Percentiles rank a stretch among this genome's conserved stretches.
phyloP scores from a whole-genome alignment of 2,329 filamentous ascomycete species.

The Penicillium aurantiogriseum region DNA sequence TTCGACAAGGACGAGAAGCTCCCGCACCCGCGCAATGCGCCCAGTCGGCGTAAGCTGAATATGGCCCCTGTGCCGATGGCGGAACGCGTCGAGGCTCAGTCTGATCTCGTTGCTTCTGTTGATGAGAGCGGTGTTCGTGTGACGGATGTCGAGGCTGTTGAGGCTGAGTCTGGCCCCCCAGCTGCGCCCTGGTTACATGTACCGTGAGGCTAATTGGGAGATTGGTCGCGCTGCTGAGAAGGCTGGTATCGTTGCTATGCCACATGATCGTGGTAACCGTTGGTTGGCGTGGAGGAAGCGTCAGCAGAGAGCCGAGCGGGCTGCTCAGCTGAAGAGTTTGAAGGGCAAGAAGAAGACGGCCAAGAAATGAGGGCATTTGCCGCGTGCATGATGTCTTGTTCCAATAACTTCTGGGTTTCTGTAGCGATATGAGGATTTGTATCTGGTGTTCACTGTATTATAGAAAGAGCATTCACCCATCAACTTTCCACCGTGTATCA shows the following conservation, averaged over 20 bases:
- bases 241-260: slow-evolving; percentile 55
- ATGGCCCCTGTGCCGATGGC: slow-evolving; percentile 58
- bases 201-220: slow-evolving; percentile 65
- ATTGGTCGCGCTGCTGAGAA: slow-evolving; percentile 64
- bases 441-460: slow-evolving; percentile 35
- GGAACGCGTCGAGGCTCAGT: slow-evolving; percentile 19
- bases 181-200: slow-evolving; percentile 60
- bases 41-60: slow-evolving; percentile 71
- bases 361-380: slow-evolving; percentile 33
- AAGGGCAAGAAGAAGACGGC: slow-evolving; percentile 46
- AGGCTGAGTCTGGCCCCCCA: slow-evolving; percentile 32
- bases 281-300: slow-evolving; percentile 66
- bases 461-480: slow-evolving; percentile 28
- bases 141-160: slow-evolving; percentile 22
- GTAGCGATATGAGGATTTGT: slow-evolving; percentile 28
- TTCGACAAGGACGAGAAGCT: slow-evolving; percentile 79
- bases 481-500: neutral
- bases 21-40: slow-evolving; percentile 71
- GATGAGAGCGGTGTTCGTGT: slow-evolving; percentile 27
- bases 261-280: slow-evolving; percentile 58
- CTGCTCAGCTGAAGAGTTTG: slow-evolving; percentile 55
- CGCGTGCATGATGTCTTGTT: slow-evolving; percentile 23
- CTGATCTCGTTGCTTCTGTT: slow-evolving; percentile 27
- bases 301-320: slow-evolving; percentile 49
- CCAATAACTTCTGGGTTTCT: slow-evolving; percentile 21